Evolutionary conservation across 164 flowering plant species (phyloP), one percentile per base, ranked within the genome.

Genomic region (Chloranthus sessilifolius): DNA sequence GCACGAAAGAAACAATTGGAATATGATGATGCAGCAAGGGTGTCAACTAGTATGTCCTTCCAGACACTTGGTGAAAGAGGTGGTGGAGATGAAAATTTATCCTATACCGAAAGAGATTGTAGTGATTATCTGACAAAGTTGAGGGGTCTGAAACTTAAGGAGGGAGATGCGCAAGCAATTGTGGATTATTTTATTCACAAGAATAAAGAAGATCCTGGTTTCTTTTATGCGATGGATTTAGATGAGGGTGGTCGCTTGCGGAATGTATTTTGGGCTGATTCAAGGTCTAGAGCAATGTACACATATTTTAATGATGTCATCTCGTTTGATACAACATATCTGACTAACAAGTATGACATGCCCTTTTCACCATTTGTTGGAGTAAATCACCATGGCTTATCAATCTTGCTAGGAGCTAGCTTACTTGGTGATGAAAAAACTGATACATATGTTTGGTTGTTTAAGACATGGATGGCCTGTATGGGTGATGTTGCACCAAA

Each of bases 141-240:
- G 17, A 37, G 41, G 6, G 1, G 17, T 1, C 17, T 37, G 6
- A 37, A 11, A 11, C 17, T 37, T 3, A 7, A 6, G 17, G 41
- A 37, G 5, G 41, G 41, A 37, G 41, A 37, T 37, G 41, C 7
- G 5, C 41, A 37, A 37, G 41, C 17, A 37, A 6, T 37, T 37
- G 19, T 5, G n/a, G 41, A 37, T 37, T 37, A 21, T 16, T 37
- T n/a, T 37, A 37, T 37, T 11, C 17, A 21, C n/a, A 16, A 37
- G 17, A 5, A 37, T n/a, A 6, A 37, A n/a, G 17, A 11, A 11
- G 17, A 37, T 37, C 41, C 41, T n/a, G 5, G 4, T 1, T 37
- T 37, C 41, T 37, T 37, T 14, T 14, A 37, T 37, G 17, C 11
- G 16, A 37, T 37, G 41, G 41, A 37, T 37, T 21, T 37, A n/a